Percentiles rank a stretch among this genome's conserved stretches.
Evolutionary conservation across 345 rosid species (phyloP).

Genomic region (Dimocarpus longan): DNA sequence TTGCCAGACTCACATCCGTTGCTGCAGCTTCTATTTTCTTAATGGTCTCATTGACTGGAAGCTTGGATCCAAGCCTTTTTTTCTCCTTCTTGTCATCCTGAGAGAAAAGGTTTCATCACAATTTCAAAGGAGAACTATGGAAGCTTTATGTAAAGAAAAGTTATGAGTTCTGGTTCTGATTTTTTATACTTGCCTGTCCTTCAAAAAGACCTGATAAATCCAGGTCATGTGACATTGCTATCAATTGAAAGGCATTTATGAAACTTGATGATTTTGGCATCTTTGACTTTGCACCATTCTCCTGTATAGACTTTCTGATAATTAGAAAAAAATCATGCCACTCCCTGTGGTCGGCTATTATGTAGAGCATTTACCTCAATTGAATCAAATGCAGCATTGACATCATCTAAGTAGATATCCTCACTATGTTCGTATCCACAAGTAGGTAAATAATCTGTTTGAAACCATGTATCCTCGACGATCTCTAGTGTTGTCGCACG

Average conservation of each 20-base stretch:
- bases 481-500: slow-evolving; percentile 72
- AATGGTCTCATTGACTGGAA: slow-evolving; percentile 66
- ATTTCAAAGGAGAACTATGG: slow-evolving; percentile 13
- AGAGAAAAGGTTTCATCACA: slow-evolving; percentile 9
- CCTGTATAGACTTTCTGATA: slow-evolving; percentile 48
- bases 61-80: slow-evolving; percentile 70
- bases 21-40: slow-evolving; percentile 89
- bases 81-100: slow-evolving; percentile 72
- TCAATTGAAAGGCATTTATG: slow-evolving; percentile 88
- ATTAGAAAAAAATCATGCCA: slow-evolving; percentile 12
- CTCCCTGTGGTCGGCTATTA: slow-evolving; percentile 6
- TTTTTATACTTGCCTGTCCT: slow-evolving; percentile 57
- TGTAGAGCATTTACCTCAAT: slow-evolving; percentile 49
- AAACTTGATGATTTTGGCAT: slow-evolving; percentile 59
- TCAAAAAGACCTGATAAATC: slow-evolving; percentile 92
- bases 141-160: neutral
- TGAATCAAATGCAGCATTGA: slow-evolving; percentile 54
- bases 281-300: slow-evolving; percentile 40
- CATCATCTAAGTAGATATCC: slow-evolving; percentile 51
- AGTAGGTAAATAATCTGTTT: slow-evolving; percentile 58
- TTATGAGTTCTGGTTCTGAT: slow-evolving; percentile 13
- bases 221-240: slow-evolving; percentile 92
- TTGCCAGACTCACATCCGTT: slow-evolving; percentile 55
- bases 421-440: slow-evolving; percentile 39
- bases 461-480: slow-evolving; percentile 77